Evolutionary conservation across 139 green algal genomes (phyloP), one percentile per base, ranked within the genome.

Genomic region (Closterium sp.): DNA sequence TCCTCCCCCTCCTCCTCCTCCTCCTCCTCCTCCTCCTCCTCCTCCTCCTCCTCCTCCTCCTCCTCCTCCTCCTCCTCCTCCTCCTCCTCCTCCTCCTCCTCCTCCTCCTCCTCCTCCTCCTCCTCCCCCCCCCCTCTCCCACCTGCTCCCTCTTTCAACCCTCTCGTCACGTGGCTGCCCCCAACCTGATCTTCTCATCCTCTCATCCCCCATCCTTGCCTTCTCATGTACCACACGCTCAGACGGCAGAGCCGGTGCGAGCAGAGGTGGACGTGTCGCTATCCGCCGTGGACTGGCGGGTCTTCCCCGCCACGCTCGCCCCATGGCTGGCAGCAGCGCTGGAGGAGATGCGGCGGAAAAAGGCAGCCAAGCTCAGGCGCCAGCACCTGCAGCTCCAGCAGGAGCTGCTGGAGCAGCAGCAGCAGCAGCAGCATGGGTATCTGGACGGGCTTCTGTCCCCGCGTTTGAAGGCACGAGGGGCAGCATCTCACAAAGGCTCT

Each of bases 341-440:
- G 0, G 86, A 89, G 86, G 86, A 89, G 31, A 89, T 43, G 31
- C 84, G 84, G 7, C 21, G 84, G 84, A 87, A 64, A 16, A 87
- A 35, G 23, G 84, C 33, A 34, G 33, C 84, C 2, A 2, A 12
- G 25, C 33, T 69, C 33, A 87, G 33, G 33, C 33, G 33, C 12
- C 33, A 34, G 84, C 84, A 69, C 33, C 33, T 87, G 33, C 84
- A 69, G 33, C 84, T 35, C 16, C 33, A 87, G 84, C 33, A 35
- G 33, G 33, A 87, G 33, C 7, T 87, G 33, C 84, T 69, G 86
- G 64, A 89, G 86, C 28, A 33, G 86, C 43, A 64, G 8, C 43
- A 89, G 86, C 38, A 66, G 38, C 38, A 66, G 38, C 81, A 86
- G 81, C 30, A 32, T 4, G 86, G 86, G 64, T 31, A 33, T 6